Base-by-base conservation (phyloP, 495 filamentous ascomycete species). In the Aspergillus heteromorphus region DNA sequence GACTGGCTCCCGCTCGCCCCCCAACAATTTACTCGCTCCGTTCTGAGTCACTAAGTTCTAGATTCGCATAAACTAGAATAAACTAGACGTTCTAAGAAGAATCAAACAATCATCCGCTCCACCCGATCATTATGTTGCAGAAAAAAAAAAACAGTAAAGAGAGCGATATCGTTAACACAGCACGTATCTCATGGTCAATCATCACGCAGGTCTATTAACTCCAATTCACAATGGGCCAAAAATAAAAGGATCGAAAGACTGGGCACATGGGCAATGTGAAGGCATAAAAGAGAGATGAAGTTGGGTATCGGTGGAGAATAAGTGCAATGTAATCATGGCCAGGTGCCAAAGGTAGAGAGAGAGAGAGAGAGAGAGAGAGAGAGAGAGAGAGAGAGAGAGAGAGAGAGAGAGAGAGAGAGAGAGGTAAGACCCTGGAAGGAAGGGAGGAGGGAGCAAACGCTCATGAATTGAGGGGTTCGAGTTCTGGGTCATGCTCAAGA, bases 251-350 rank as follows among this genome's bases (percentile, higher is more conserved):
- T 18, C 13, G 29, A 8, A 19, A 41, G 31, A 48, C 49, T 38
- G 19, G 16, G 4, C 17, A 10, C 27, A 40, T 29, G 40, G 42
- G 16, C 41, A 34, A 16, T 40, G 17, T 21, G 40, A 51, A 48
- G 7, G 53, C 56, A 47, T 25, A 51, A 57, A 45, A 43, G 29
- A 47, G 48, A 50, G 17, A 50, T 16, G 29, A 48, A 42, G 45
- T 41, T 54, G 58, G 62, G 62, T 65, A 65, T 64, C 61, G 59
- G 59, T 19, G 14, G 38, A 36, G 38, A 48, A 53, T 6, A 20
- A 52, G 43, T 49, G 21, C 48, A 55, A 55, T 45, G 31, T 16
- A 50, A 53, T 41, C 40, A 34, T 13, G 5, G 13, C 34, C 13
- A n/a, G 20, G 49, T 21, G 31, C 40, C 23, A 40, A 52, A 49